Evolutionary conservation across 805 yeast genomes (phyloP).

Genomic region (Lipomyces chichibuensis): DNA sequence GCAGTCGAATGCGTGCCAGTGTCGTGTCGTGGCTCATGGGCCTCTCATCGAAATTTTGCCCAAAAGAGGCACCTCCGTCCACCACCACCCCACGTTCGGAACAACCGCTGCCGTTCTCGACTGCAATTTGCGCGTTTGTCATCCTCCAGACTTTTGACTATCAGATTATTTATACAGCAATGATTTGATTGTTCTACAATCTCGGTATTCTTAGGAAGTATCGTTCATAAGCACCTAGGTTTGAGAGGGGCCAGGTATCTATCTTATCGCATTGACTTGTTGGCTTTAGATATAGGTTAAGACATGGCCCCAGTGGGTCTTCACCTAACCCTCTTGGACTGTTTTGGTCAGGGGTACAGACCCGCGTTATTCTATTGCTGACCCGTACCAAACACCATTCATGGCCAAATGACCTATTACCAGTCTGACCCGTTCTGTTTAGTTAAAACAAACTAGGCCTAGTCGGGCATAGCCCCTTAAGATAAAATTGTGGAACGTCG

Average conservation of each 20-base stretch:
- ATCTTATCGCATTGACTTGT: background rate
- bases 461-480: background rate
- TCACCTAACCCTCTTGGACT: no score
- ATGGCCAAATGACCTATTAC: no score
- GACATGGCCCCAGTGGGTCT: no score
- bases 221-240: background rate
- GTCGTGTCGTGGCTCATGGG: background rate
- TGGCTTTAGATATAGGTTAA: no score
- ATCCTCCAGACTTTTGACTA: background rate
- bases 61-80: background rate
- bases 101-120: background rate
- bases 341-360: no score
- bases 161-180: background rate
- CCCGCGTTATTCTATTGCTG: no score
- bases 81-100: background rate
- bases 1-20: background rate
- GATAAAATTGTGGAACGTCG: background rate
- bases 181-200: background rate
- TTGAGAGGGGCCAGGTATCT: background rate
- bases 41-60: background rate
- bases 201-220: background rate
- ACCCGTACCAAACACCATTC: no score
- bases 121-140: background rate
- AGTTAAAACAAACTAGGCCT: background rate
- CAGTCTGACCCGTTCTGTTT: no score